Evolutionary conservation across 495 filamentous ascomycete species (phyloP).

Genomic region (Talaromyces proteolyticus): DNA sequence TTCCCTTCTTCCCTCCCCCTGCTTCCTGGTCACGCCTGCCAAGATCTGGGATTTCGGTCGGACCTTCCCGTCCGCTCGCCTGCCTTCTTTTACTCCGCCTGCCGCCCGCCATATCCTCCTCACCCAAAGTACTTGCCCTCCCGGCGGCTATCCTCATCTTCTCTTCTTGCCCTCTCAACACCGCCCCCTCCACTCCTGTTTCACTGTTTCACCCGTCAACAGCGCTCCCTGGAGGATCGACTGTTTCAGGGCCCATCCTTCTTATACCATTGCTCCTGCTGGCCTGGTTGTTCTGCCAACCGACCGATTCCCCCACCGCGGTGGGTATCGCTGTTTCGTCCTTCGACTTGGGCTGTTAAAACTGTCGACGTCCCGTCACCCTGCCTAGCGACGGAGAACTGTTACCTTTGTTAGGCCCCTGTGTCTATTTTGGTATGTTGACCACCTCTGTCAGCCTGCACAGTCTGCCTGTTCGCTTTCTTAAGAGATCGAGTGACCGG

Average conservation of each 20-base stretch:
- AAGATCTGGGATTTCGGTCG: no score
- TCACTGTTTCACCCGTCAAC: not conserved
- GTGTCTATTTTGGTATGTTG: slow-evolving; percentile 6
- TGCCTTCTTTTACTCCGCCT: not conserved
- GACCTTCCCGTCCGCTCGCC: slow-evolving; percentile 1
- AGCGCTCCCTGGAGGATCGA: slow-evolving; percentile 39
- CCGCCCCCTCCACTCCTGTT: slow-evolving; percentile 10
- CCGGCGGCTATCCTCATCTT: slow-evolving; percentile 5
- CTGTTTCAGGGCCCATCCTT: slow-evolving; percentile 12
- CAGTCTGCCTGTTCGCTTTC: not conserved
- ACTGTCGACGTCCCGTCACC: slow-evolving; percentile 4
- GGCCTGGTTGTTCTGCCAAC: not conserved
- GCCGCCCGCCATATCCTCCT: slow-evolving; percentile 1
- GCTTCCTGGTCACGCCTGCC: no score
- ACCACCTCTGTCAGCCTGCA: not conserved
- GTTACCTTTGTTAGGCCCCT: not conserved
- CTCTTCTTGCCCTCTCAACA: slow-evolving; percentile 16
- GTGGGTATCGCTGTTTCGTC: slow-evolving; percentile 5
- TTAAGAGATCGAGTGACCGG: no score
- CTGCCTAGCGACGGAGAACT: not conserved
- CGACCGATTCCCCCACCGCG: not conserved
- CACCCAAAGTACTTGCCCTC: not conserved
- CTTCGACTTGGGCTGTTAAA: not conserved
- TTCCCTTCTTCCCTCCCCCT: slow-evolving; percentile 9
- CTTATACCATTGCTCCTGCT: slow-evolving; percentile 1